Evolutionary conservation across 768 basidiomycete genomes (phyloP).

Genomic region (Dacryopinax spathularia): DNA sequence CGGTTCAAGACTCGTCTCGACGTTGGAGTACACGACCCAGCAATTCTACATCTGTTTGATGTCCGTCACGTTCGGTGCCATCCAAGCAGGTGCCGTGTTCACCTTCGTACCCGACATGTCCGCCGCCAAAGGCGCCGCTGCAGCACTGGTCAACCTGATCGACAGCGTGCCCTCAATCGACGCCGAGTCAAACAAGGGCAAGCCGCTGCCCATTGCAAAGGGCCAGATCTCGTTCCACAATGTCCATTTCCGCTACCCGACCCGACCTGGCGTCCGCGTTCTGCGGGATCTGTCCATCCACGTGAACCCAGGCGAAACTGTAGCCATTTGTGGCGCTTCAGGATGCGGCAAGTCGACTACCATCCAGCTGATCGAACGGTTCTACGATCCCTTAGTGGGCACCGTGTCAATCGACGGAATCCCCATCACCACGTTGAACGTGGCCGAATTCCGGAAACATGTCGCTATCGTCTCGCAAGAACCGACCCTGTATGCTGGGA

Average conservation of each 20-base stretch:
- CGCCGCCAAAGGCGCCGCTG: constrained; percentile 26
- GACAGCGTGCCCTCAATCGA: constrained; percentile 27
- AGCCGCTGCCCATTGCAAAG: constrained; percentile 18
- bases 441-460: constrained; percentile 24
- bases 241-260: constrained; percentile 28
- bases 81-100: constrained; percentile 29
- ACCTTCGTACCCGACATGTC: constrained; percentile 28
- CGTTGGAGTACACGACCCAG: constrained; percentile 17
- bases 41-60: constrained; percentile 28
- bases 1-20: constrained; percentile 12
- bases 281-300: constrained; percentile 31
- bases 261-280: constrained; percentile 23
- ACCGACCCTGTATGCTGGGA: constrained; percentile 37
- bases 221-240: constrained; percentile 26
- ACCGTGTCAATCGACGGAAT: constrained; percentile 36
- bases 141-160: constrained; percentile 24
- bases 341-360: constrained; percentile 42
- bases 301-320: constrained; percentile 62
- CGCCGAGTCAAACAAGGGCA: constrained; percentile 25
- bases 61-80: constrained; percentile 17
- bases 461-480: constrained; percentile 33
- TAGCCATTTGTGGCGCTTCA: constrained; percentile 68
- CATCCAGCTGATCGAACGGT: constrained; percentile 70
- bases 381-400: constrained; percentile 68
- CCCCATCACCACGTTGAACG: constrained; percentile 27